A percentile compares a stretch with the other conserved stretches of the same genome.
phyloP scores from a whole-genome alignment of 768 basidiomycete species.

The Panellus pusillus region DNA sequence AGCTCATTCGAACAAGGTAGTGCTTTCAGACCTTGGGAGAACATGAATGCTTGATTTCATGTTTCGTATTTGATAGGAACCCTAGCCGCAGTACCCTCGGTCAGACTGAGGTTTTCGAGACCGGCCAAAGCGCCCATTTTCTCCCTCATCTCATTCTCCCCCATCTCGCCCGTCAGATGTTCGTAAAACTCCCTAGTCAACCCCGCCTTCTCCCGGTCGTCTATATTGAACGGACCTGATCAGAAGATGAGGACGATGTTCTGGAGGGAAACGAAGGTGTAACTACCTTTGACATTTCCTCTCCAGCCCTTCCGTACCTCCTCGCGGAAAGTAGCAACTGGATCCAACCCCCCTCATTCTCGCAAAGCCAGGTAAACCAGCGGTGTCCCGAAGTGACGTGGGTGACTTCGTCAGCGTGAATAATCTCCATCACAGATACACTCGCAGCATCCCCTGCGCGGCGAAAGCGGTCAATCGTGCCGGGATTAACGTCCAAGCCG shows the following conservation, averaged over 20 bases:
- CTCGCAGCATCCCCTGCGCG: conserved; percentile 66
- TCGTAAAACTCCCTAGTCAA: conserved; percentile 73
- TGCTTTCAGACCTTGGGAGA: neutral
- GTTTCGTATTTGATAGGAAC: conserved; percentile 14
- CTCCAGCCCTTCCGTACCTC: conserved; percentile 71
- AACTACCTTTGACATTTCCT: conserved; percentile 59
- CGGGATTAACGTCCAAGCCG: conserved; percentile 82
- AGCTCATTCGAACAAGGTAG: too few species aligned
- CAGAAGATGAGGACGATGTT: too few species aligned
- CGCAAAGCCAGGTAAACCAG: conserved; percentile 80
- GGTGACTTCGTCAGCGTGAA: conserved; percentile 79
- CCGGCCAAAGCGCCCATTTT: conserved; percentile 9
- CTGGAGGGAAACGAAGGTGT: too few species aligned
- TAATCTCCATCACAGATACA: conserved; percentile 67
- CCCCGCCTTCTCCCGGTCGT: conserved; percentile 72
- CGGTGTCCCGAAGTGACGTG: conserved; percentile 82
- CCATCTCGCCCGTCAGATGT: conserved; percentile 64
- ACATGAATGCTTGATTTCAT: neutral
- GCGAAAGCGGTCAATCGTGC: conserved; percentile 71
- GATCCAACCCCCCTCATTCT: conserved; percentile 50
- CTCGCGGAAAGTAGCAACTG: conserved; percentile 63
- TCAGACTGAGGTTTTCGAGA: conserved; percentile 8
- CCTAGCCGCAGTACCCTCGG: conserved; percentile 1
- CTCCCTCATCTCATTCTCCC: conserved; percentile 18
- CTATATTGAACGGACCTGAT: conserved; percentile 70